A percentile compares a stretch with the other conserved stretches of the same genome.
phyloP scores from a whole-genome alignment of 495 filamentous ascomycete genomes.

The Hypoxylon rickii region DNA sequence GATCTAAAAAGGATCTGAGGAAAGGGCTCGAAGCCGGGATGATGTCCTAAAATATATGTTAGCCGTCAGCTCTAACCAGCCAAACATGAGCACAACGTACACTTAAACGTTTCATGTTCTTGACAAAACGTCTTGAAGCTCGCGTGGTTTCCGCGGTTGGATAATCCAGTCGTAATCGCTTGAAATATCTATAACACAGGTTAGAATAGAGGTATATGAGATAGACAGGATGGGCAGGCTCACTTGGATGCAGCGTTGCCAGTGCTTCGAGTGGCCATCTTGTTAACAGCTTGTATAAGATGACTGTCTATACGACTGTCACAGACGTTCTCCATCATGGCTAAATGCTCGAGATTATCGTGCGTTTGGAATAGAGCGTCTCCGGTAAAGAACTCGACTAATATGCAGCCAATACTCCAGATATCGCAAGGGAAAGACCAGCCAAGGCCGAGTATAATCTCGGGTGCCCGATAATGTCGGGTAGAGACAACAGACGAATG shows the following conservation, averaged over 20 bases:
- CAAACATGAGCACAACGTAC: conserved; percentile 56
- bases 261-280: conserved; percentile 62
- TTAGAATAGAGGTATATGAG: conserved; percentile 28
- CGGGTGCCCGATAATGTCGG: conserved; percentile 92
- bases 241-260: conserved; percentile 83
- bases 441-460: conserved; percentile 94
- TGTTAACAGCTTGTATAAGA: conserved; percentile 76
- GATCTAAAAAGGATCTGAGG: conserved; percentile 82
- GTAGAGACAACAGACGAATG: conserved; percentile 97
- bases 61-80: conserved; percentile 22
- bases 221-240: conserved; percentile 38
- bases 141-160: conserved; percentile 85
- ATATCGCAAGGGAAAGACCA: conserved; percentile 99
- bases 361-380: conserved; percentile 98
- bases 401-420: conserved; percentile 98
- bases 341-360: conserved; percentile 95
- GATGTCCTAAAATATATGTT: conserved; percentile 70
- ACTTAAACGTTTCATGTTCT: conserved; percentile 86
- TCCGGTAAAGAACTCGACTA: conserved; percentile 98
- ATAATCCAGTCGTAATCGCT: conserved; percentile 81
- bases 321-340: conserved; percentile 98
- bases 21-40: conserved; percentile 81
- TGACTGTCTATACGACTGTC: conserved; percentile 71
- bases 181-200: conserved; percentile 72
- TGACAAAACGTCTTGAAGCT: conserved; percentile 88